A percentile compares a stretch with the other conserved stretches of the same genome.
phyloP scores from a whole-genome alignment of 345 rosid genomes.

The Eutrema yunnanense region DNA sequence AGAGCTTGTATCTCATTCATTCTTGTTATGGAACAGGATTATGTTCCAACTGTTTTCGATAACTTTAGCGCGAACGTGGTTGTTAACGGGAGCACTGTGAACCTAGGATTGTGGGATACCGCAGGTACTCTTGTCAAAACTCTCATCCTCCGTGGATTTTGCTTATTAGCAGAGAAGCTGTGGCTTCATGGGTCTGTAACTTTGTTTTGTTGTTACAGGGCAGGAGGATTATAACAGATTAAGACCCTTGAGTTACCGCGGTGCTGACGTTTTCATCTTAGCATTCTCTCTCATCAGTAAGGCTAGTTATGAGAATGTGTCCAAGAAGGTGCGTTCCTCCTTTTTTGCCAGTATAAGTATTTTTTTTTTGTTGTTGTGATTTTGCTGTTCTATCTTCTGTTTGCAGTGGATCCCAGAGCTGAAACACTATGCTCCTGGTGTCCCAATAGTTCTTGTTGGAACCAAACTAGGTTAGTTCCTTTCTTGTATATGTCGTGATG shows the following conservation, averaged over 20 bases:
- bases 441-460: conserved; percentile 87
- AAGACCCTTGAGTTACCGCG: conserved; percentile 92
- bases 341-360: not conserved
- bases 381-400: not conserved
- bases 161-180: not conserved
- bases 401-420: conserved; percentile 98
- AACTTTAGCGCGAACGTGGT: conserved; percentile 95
- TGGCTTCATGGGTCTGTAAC: not conserved
- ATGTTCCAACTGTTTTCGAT: conserved; percentile 90
- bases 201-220: conserved; percentile 41
- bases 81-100: conserved; percentile 79
- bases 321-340: conserved; percentile 60
- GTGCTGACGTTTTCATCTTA: conserved; percentile 91
- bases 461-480: conserved; percentile 70
- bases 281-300: conserved; percentile 95
- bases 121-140: conserved; percentile 42
- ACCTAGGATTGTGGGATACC: conserved; percentile 93
- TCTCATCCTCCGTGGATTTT: not conserved
- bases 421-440: conserved; percentile 93
- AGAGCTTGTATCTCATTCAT: not conserved
- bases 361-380: not conserved
- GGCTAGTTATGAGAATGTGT: conserved; percentile 96
- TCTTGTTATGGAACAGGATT: conserved; percentile 47
- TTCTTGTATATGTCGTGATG: not conserved
- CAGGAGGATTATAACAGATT: conserved; percentile 90